Evolutionary conservation across 441 rosid genomes (phyloP), one percentile per base, ranked within the genome.

Genomic region (Brassica hybrid): DNA sequence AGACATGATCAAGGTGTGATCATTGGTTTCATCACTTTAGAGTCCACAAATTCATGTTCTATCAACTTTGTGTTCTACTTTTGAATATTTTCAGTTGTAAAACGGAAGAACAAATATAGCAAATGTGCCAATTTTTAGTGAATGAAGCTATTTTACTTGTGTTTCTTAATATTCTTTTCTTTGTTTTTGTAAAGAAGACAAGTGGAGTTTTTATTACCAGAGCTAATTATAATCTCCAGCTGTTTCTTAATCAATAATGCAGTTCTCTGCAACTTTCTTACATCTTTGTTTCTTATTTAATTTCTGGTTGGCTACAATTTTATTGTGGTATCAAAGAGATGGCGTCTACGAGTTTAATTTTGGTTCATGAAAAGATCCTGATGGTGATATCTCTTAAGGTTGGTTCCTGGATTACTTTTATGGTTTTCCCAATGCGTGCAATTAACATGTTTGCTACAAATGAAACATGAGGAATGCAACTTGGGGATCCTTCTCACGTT

Each of bases 191-290:
- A 75, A 70, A 58, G 65, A 65, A 79, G 50, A 65, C 63, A 17
- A 16, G 72, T 74, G 69, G 56, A 62, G 57, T 52, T 69, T 73
- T 73, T 48, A 57, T 75, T 65, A 79, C 79, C 82, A 56, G 62
- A 54, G 60, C 82, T 74, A 79, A 79, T 69, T 79, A 79, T 79
- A 79, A 79, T 79, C 75, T 74, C 78, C 75, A 74, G 67, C 56
- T 79, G 63, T 64, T 69, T 56, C 4, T 48, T 7, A 43, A 71
- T 50, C 52, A 78, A 74, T 79, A 73, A 74, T 79, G 67, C 67
- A 74, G 67, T 73, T 74, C 50, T 78, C 69, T 72, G 58, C 69
- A 61, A 36, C 48, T 72, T 67, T 16, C 25, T 71, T 8, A 57
- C 72, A 41, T 45, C 73, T 45, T 48, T 73, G 58, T 16, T 43